These are phyloP conservation scores for Starmerella sp. DNA, from an alignment of 805 yeast genomes.

Conservation along the genomic window DNA sequence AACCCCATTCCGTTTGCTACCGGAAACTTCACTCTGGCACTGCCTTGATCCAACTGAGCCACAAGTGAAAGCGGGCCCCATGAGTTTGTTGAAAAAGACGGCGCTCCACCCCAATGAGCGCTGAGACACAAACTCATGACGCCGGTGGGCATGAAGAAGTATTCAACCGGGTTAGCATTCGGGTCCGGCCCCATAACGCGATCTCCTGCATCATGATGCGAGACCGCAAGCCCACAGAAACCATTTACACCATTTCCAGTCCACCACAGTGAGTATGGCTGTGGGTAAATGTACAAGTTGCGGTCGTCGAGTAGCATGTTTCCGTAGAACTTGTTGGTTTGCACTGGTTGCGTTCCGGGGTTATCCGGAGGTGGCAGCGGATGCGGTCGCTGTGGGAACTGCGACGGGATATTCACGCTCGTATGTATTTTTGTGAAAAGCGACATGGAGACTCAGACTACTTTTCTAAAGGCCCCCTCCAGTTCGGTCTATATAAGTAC, in stretches of 20 bases:
- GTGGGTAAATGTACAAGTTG: conserved; percentile 44
- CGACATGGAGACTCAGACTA: conserved; percentile 12
- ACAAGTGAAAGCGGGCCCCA: conserved; percentile 24
- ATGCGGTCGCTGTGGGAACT: conserved; percentile 34
- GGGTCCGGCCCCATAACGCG: conserved; percentile 39
- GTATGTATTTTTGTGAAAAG: conserved; percentile 40
- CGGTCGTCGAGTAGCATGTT: conserved; percentile 53
- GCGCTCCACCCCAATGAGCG: conserved; percentile 39
- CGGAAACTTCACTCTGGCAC: conserved; percentile 38
- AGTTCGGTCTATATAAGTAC: not conserved
- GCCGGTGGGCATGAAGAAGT: conserved; percentile 46
- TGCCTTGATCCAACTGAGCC: conserved; percentile 17
- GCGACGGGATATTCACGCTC: conserved; percentile 32
- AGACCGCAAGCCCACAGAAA: conserved; percentile 50
- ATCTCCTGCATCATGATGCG: conserved; percentile 40
- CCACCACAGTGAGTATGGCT: conserved; percentile 63
- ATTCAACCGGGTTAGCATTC: conserved; percentile 32
- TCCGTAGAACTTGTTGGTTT: conserved; percentile 68
- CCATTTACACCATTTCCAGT: conserved; percentile 29
- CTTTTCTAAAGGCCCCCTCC: not conserved
- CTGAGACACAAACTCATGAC: conserved; percentile 47
- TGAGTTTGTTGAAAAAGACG: conserved; percentile 34
- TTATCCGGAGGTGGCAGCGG: conserved; percentile 30
- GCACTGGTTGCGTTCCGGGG: conserved; percentile 39
- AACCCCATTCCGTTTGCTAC: conserved; percentile 78